Conservation (phyloP, 441 rosid genomes). For the Corymbia citriodora region DNA sequence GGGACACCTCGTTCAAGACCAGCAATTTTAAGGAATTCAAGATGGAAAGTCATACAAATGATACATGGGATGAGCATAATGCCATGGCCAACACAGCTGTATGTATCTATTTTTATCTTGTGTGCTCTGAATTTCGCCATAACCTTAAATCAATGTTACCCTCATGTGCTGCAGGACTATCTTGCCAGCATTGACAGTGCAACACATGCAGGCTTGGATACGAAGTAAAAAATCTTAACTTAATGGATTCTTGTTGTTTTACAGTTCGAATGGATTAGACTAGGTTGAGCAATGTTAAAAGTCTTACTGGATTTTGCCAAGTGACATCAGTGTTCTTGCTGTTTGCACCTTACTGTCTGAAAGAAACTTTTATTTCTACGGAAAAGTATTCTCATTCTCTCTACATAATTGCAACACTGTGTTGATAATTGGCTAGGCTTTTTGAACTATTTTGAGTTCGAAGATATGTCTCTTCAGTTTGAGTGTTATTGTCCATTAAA, state of each 20-base stretch:
- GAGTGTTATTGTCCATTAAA: background rate
- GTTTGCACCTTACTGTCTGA: background rate
- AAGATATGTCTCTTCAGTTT: background rate
- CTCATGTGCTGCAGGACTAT: constrained; percentile 58
- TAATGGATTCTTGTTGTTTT: background rate
- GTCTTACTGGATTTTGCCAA: background rate
- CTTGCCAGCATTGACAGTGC: constrained; percentile 79
- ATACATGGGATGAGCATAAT: constrained; percentile 77
- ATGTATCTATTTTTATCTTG: constrained; percentile 14
- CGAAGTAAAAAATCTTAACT: constrained; percentile 46
- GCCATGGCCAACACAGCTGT: constrained; percentile 77
- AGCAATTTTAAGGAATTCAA: constrained; percentile 85
- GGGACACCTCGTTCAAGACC: constrained; percentile 90
- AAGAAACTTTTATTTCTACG: background rate
- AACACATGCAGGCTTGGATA: constrained; percentile 49
- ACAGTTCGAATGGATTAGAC: background rate
- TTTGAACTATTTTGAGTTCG: background rate
- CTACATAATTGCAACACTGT: background rate
- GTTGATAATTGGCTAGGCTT: background rate
- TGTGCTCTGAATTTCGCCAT: constrained; percentile 3
- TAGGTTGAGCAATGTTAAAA: background rate
- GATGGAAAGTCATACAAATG: constrained; percentile 51
- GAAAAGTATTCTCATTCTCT: background rate
- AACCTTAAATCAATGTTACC: background rate
- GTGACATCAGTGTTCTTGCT: background rate